Conservation (phyloP, 768 basidiomycete species). For the Naganishia friedmannii region DNA sequence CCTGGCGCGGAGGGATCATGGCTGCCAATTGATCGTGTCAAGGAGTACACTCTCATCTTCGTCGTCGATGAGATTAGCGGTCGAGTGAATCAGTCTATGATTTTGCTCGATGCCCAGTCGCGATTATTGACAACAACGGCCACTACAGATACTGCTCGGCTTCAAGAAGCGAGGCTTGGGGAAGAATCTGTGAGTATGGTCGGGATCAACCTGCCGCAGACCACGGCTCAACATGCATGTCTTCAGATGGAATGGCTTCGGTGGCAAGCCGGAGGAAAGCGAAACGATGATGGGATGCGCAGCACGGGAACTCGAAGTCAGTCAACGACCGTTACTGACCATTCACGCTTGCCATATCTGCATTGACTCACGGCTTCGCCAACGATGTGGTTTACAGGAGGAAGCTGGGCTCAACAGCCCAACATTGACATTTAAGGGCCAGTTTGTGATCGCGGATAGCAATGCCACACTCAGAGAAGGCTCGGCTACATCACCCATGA, state of each 20-base stretch:
- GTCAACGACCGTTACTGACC: not conserved
- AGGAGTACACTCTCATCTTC: slow-evolving; percentile 37
- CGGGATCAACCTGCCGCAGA: not conserved
- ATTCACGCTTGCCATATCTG: not conserved
- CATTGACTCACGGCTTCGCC: not conserved
- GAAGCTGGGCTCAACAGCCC: slow-evolving; percentile 70
- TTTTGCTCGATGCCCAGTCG: not conserved
- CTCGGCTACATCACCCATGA: slow-evolving; percentile 60
- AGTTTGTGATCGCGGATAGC: slow-evolving; percentile 66
- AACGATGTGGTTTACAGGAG: slow-evolving; percentile 59
- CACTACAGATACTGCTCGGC: slow-evolving; percentile 44
- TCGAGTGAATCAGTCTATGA: slow-evolving; percentile 14
- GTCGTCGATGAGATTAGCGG: slow-evolving; percentile 33
- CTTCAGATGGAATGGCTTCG: slow-evolving; percentile 78
- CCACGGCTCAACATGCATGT: not conserved
- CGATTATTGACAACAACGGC: not conserved
- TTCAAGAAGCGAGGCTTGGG: slow-evolving; percentile 50
- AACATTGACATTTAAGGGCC: slow-evolving; percentile 24
- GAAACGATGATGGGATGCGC: slow-evolving; percentile 72
- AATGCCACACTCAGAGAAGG: slow-evolving; percentile 38
- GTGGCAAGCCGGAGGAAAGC: slow-evolving; percentile 75
- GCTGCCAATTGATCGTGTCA: not conserved
- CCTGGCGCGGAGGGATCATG: not conserved
- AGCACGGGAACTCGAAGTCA: slow-evolving; percentile 58
- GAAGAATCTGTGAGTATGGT: slow-evolving; percentile 35